Evolutionary conservation across 495 filamentous ascomycete species (phyloP), one percentile per base, ranked within the genome.

Genomic region (Lophium mytilinum): DNA sequence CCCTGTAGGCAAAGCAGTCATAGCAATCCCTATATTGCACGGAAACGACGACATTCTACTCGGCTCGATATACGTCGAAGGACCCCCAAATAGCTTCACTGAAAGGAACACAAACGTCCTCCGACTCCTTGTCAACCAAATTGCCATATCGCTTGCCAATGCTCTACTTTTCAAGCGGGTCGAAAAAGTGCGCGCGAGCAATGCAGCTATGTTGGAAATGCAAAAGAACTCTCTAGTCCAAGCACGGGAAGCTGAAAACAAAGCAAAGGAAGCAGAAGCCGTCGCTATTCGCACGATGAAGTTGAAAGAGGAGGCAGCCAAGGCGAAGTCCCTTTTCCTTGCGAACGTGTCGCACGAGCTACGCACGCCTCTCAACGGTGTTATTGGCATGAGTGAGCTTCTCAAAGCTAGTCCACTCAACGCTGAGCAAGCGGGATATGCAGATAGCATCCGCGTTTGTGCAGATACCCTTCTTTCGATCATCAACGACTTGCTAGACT

Each of bases 401-500:
- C 76, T 96, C 17, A 86, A 90, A 61, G 86, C 84, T 40, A 94
- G 86, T 46, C 72, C 73, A 30, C 76, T 96, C 52, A 85, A 84
- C 55, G 81, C 78, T 53, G 90, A 96, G 67, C 90, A 96, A 69
- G 80, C 88, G 49, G 86, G 88, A 70, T 93, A 90, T 75, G 87
- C 90, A n/a, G 89, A 95, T 67, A 91, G 87, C 8, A 95, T 95
- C 61, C 78, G 88, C 3, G 84, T 95, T 18, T 96, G 90, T 57
- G 90, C 90, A 4, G 89, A 95, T 66, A 85, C 92, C 8, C 74
- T 96, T 8, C 78, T 95, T n/a, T 90, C 87, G 0, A 85, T 96
- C 53, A 96, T 96, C 75, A 95, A 96, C 66, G 90, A 96, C 62
- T 91, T 96, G 19, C 75, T 96, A 1, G 90, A 96, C 69, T 95